Percentiles rank a stretch among this genome's conserved stretches.
Evolutionary conservation across 257 asterid genomes (phyloP).

Genomic region (Solanum tacnaense): DNA sequence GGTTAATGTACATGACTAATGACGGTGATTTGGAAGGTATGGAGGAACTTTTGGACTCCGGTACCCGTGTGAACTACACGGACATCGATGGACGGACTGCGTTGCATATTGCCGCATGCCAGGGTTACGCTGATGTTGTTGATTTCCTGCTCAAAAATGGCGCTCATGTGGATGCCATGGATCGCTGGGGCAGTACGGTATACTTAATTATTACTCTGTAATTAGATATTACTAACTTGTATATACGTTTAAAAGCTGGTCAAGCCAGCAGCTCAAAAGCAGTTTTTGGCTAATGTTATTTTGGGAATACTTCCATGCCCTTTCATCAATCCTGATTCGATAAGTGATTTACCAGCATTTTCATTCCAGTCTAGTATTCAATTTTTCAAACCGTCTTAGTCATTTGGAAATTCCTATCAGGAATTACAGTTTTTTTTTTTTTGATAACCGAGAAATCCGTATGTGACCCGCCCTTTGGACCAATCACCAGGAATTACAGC

Average conservation of each 20-base stretch:
- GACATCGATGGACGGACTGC: constrained; percentile 78
- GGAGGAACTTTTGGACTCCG: constrained; percentile 49
- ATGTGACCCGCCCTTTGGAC: too few relatives aligned
- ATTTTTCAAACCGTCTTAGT: not conserved
- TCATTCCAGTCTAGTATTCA: not conserved
- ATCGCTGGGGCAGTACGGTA: constrained; percentile 97
- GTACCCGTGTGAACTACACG: constrained; percentile 47
- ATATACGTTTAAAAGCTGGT: not conserved
- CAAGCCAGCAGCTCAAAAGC: not conserved
- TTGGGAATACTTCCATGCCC: not conserved
- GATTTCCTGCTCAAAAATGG: constrained; percentile 45
- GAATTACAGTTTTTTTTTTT: not conserved
- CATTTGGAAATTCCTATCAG: not conserved
- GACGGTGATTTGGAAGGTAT: constrained; percentile 82
- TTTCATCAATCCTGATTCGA: not conserved
- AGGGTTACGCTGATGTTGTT: constrained; percentile 50
- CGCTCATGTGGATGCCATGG: constrained; percentile 47
- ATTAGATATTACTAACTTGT: not conserved
- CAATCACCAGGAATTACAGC: not conserved
- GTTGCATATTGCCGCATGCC: constrained; percentile 79
- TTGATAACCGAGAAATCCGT: too few relatives aligned
- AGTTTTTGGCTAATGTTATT: not conserved
- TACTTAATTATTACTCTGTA: not conserved
- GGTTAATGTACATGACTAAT: constrained; percentile 64
- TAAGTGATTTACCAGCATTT: not conserved